Evolutionary conservation across 495 filamentous ascomycete species (phyloP).

Genomic region (Aspergillus bridgeri): DNA sequence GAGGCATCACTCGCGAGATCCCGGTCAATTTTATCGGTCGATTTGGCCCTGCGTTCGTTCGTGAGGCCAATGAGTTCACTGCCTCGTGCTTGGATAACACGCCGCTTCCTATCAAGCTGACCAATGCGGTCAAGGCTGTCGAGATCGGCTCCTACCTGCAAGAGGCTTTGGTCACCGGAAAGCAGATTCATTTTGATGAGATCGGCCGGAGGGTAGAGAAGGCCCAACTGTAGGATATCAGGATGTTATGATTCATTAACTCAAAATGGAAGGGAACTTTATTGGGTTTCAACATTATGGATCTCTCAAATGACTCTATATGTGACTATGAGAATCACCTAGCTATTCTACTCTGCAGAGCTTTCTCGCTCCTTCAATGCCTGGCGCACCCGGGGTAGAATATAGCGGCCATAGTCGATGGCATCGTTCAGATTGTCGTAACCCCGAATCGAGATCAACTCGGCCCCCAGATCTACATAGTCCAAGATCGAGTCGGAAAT

Average conservation of each 20-base stretch:
- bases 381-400: conserved; percentile 45
- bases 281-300: no score
- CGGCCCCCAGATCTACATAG: conserved; percentile 50
- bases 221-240: conserved; percentile 17
- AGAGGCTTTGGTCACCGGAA: conserved; percentile 51
- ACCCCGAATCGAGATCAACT: conserved; percentile 52
- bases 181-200: conserved; percentile 52
- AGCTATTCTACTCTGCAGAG: neutral
- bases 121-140: conserved; percentile 53
- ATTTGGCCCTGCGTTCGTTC: conserved; percentile 12
- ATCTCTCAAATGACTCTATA: no score
- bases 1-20: conserved; percentile 49
- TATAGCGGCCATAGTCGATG: conserved; percentile 50
- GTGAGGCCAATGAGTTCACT: conserved; percentile 56
- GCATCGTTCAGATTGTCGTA: conserved; percentile 55
- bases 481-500: conserved; percentile 49
- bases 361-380: conserved; percentile 30
- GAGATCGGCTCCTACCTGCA: conserved; percentile 56
- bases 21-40: conserved; percentile 36
- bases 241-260: neutral
- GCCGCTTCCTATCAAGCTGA: conserved; percentile 49
- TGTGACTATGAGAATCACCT: no score
- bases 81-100: conserved; percentile 49
- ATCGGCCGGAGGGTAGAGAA: conserved; percentile 43
- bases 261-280: neutral